phyloP scores from a whole-genome alignment of 208 protist species.

The Leishmania guyanensis region DNA sequence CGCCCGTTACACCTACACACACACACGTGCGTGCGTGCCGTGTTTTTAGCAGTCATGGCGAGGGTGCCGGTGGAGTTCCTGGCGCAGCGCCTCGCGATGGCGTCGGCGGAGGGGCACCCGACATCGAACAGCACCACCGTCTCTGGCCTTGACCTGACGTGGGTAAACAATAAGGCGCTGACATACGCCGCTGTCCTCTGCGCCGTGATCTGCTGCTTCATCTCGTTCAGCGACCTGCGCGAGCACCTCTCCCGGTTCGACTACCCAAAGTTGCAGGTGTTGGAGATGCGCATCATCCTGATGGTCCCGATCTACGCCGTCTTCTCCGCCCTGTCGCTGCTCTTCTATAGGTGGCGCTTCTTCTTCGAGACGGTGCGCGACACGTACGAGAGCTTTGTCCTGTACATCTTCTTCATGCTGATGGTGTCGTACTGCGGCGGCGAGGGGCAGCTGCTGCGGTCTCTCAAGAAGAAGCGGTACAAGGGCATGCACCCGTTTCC shows the following conservation, averaged over 20 bases:
- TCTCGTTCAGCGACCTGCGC: slow-evolving; percentile 66
- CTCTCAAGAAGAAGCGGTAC: slow-evolving; percentile 79
- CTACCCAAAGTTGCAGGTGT: slow-evolving; percentile 77
- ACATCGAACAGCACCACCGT: background rate
- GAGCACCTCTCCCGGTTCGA: slow-evolving; percentile 78
- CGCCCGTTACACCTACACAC: background rate
- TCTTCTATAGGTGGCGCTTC: slow-evolving; percentile 62
- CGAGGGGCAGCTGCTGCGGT: slow-evolving; percentile 77
- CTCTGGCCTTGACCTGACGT: slow-evolving; percentile 59
- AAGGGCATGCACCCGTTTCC: slow-evolving; percentile 74
- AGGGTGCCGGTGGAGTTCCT: slow-evolving; percentile 2
- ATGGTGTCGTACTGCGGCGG: slow-evolving; percentile 89
- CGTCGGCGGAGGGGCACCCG: background rate
- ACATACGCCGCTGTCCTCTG: slow-evolving; percentile 54
- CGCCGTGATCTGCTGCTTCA: slow-evolving; percentile 56
- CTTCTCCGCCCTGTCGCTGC: slow-evolving; percentile 69
- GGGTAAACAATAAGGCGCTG: slow-evolving; percentile 44
- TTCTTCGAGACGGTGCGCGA: slow-evolving; percentile 84
- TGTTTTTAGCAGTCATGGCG: background rate
- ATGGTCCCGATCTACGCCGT: slow-evolving; percentile 90
- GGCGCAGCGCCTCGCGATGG: slow-evolving; percentile 21
- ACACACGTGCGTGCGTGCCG: background rate
- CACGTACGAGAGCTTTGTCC: slow-evolving; percentile 90
- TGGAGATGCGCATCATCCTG: slow-evolving; percentile 84
- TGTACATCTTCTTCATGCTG: slow-evolving; percentile 93